Conservation (phyloP, 1,139 yeast species). For the Kodamaea arcana region DNA sequence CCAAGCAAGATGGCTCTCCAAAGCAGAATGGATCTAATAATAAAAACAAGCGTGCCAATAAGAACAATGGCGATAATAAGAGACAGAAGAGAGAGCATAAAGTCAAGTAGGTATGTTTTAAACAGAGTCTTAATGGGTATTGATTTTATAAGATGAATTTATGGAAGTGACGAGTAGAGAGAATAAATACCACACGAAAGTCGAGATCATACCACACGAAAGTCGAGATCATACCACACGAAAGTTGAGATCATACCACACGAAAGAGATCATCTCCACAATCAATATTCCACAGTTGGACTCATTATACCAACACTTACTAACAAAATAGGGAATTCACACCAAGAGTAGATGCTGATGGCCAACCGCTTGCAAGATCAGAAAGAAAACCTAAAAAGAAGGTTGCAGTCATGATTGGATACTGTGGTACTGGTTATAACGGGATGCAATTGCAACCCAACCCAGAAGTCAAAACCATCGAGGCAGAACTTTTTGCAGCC, state of each 20-base stretch:
- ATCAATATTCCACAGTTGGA: no score
- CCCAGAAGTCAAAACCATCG: conserved; percentile 89
- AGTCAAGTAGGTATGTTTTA: conserved; percentile 49
- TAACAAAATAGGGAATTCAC: conserved; percentile 35
- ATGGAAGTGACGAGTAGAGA: no score
- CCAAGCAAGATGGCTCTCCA: conserved; percentile 1
- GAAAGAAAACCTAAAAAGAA: conserved; percentile 78
- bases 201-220: no score
- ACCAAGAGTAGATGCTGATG: conserved; percentile 54
- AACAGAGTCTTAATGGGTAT: no score
- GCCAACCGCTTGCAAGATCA: conserved; percentile 53
- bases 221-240: no score
- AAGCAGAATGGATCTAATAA: conserved; percentile 8
- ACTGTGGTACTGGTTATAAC: conserved; percentile 97
- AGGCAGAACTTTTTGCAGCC: conserved; percentile 83
- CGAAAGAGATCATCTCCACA: no score
- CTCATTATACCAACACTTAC: no score
- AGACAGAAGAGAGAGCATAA: conserved; percentile 30
- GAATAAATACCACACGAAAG: no score
- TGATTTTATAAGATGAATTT: no score
- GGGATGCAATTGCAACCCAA: conserved; percentile 88
- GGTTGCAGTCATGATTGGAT: conserved; percentile 91
- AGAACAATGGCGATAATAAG: conserved; percentile 28
- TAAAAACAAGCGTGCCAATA: conserved; percentile 27
- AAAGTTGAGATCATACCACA: no score